A percentile compares a stretch with the other conserved stretches of the same genome.
Conservation (phyloP, 1,284 basidiomycete species). For the Cutaneotrichosporon spelunceum region DNA sequence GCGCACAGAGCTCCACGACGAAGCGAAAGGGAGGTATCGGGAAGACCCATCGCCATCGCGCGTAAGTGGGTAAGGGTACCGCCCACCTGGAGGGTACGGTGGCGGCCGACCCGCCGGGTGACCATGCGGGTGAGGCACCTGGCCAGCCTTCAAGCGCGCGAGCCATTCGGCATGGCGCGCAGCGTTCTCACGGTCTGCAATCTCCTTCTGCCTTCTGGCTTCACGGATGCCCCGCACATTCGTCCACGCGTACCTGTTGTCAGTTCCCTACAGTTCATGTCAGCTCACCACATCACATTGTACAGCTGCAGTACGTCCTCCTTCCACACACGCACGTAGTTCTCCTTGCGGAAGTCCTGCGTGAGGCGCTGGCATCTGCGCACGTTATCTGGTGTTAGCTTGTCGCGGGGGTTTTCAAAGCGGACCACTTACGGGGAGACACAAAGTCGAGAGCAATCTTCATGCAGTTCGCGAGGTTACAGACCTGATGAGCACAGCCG, state of each 20-base stretch:
- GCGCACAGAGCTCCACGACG: neutral
- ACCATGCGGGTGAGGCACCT: conserved; percentile 14
- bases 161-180: conserved; percentile 10
- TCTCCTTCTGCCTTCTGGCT: conserved; percentile 25
- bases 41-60: neutral
- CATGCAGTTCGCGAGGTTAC: conserved; percentile 76
- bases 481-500: conserved; percentile 88
- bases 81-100: neutral
- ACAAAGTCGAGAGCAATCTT: conserved; percentile 97
- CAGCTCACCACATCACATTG: conserved; percentile 86
- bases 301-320: conserved; percentile 88
- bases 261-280: neutral
- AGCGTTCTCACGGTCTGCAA: conserved; percentile 20
- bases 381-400: conserved; percentile 65
- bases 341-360: conserved; percentile 82
- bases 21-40: neutral
- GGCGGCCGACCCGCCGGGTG: neutral
- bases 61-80: neutral
- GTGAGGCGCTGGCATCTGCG: conserved; percentile 77
- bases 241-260: conserved; percentile 45
- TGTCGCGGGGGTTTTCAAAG: neutral
- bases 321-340: conserved; percentile 82
- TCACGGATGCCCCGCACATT: conserved; percentile 37
- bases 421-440: conserved; percentile 58
- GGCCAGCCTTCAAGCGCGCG: neutral